Percentiles rank a stretch among this genome's conserved stretches.
These are phyloP conservation scores for Nicotiana benthamiana DNA, from an alignment of 257 asterid species.

Conservation along the genomic window DNA sequence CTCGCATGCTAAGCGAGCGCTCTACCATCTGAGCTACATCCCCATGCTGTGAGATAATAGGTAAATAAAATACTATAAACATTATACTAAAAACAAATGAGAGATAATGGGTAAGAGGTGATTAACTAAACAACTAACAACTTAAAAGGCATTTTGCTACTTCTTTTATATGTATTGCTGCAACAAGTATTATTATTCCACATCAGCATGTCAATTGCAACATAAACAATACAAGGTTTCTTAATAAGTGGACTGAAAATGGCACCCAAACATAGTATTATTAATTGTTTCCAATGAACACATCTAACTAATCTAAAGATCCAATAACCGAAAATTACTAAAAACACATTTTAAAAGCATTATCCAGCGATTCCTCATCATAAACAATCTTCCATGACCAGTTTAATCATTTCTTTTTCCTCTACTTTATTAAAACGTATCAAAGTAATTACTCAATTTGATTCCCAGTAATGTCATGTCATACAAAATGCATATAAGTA, in stretches of 20 bases:
- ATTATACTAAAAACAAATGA: neutral
- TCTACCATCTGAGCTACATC: conserved; percentile 69
- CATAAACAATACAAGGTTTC: neutral
- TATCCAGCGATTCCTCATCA: neutral
- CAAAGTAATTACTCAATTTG: neutral
- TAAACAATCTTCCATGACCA: neutral
- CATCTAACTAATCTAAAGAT: neutral
- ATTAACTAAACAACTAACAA: neutral
- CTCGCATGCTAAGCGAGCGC: conserved; percentile 50
- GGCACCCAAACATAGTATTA: neutral
- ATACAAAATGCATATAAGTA: neutral
- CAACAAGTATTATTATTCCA: neutral
- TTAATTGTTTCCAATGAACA: neutral
- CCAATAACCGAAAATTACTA: neutral
- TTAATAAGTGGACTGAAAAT: neutral
- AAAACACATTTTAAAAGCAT: neutral
- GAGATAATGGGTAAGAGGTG: neutral
- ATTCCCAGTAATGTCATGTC: neutral
- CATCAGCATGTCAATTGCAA: neutral
- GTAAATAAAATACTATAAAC: neutral
- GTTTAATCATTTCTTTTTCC: neutral
- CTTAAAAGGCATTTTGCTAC: neutral
- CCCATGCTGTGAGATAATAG: no score
- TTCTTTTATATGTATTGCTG: neutral
- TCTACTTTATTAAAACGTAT: neutral